Evolutionary conservation across 2,329 filamentous ascomycete species (phyloP), one percentile per base, ranked within the genome.

Genomic region (Myriangium duriaei): DNA sequence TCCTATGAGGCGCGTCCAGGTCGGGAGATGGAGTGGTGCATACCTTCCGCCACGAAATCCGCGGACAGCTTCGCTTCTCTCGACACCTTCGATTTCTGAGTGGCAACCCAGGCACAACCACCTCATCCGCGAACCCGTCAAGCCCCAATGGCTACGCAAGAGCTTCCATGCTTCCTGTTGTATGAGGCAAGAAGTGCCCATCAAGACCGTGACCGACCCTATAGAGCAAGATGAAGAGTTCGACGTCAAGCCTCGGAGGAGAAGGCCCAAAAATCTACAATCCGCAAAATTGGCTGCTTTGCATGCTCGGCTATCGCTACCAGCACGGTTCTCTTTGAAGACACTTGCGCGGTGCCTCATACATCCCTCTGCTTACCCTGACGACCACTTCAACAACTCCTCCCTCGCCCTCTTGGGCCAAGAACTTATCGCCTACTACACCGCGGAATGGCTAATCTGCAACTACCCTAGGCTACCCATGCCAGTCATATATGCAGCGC

Each of bases 201-300:
- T n/a, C n/a, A n/a, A n/a, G n/a, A 12, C 9, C 30, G 13, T 13
- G 11, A 12, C 21, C n/a, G 28, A 36, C 12, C 12, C 12, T 13
- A 16, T 19, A 30, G 24, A 19, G 6, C 24, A 18, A 19, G 11
- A 15, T 24, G 33, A 37, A 17, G 15, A 17, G 32, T n/a, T 30
- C 7, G 30, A 34, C 21, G 6, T 30, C 17, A 35, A 40, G 16
- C 37, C 31, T 7, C 18, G 16, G n/a, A 21, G 30, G 30, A 15
- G 36, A 19, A 29, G 36, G 16, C n/a, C 11, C 26, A 29, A 30
- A 28, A n/a, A 39, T 1, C 63, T 69, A 43, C 60, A 68, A 47
- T 96, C 88, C 32, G 79, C 86, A 45, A 96, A 95, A 67, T 80
- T 98, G 50, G 78, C 86, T 46, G 87, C 91, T 47, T 75, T 98